Percentiles rank a stretch among this genome's conserved stretches.
phyloP scores from a whole-genome alignment of 371 early-diverging fungal species.

The Massospora cicadina region DNA sequence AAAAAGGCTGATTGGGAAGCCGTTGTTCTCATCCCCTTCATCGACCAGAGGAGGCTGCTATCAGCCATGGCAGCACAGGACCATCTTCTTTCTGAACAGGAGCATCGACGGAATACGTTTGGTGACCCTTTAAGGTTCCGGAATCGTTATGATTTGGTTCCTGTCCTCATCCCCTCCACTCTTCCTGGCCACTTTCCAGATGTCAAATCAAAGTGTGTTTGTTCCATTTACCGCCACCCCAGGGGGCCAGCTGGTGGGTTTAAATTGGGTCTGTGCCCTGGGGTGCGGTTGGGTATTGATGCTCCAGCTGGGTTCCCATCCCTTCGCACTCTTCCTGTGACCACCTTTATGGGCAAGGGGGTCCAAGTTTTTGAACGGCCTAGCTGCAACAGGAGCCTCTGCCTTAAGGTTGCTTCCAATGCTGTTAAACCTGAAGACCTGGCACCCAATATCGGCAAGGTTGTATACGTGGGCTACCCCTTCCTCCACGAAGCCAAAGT shows the following conservation, averaged over 20 bases:
- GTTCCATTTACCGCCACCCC: neutral
- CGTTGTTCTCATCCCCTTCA: slow-evolving; percentile 85
- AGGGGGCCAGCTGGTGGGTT: slow-evolving; percentile 15
- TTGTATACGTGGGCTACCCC: slow-evolving; percentile 35
- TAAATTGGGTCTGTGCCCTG: slow-evolving; percentile 42
- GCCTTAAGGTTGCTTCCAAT: slow-evolving; percentile 3
- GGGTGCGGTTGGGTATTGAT: slow-evolving; percentile 41
- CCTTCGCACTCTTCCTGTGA: slow-evolving; percentile 53
- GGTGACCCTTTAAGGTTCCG: slow-evolving; percentile 47
- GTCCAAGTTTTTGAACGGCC: slow-evolving; percentile 75
- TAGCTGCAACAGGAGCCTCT: slow-evolving; percentile 25
- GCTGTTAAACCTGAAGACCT: slow-evolving; percentile 14
- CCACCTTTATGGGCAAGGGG: slow-evolving; percentile 40
- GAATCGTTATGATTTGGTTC: slow-evolving; percentile 26
- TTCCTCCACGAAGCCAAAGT: slow-evolving; percentile 1
- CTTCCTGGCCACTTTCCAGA: slow-evolving; percentile 46
- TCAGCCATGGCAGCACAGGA: slow-evolving; percentile 60
- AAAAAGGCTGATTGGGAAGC: slow-evolving; percentile 98
- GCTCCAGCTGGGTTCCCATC: slow-evolving; percentile 84
- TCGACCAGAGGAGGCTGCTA: slow-evolving; percentile 70
- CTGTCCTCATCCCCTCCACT: slow-evolving; percentile 34
- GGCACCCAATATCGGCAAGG: slow-evolving; percentile 28
- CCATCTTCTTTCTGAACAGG: slow-evolving; percentile 43
- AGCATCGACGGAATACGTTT: slow-evolving; percentile 34
- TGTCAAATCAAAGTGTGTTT: neutral